A percentile compares a stretch with the other conserved stretches of the same genome.
phyloP scores from a whole-genome alignment of 2,329 filamentous ascomycete genomes.

The Lachnellula suecica region DNA sequence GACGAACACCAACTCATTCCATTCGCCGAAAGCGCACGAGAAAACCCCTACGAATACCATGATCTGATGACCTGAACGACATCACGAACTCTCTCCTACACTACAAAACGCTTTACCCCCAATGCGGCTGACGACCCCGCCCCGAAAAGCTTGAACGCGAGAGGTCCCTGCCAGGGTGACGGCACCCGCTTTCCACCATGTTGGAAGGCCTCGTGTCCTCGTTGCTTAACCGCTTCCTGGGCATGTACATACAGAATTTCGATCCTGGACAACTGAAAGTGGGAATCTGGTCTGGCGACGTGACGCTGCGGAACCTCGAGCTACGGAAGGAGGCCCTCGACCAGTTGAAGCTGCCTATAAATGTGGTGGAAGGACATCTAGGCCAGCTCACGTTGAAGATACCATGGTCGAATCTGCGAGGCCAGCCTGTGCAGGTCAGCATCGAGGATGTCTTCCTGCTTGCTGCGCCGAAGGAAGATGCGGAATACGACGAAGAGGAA shows the following conservation, averaged over 20 bases:
- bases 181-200: conserved; percentile 69
- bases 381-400: conserved; percentile 90
- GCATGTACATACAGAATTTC: conserved; percentile 99
- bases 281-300: conserved; percentile 98
- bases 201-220: conserved; percentile 96
- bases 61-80: conserved; percentile 12
- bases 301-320: conserved; percentile 90
- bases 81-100: neutral
- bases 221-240: conserved; percentile 97
- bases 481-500: conserved; percentile 88
- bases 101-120: conserved; percentile 10
- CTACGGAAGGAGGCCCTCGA: conserved; percentile 93
- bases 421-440: conserved; percentile 89
- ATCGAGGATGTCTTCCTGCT: conserved; percentile 97
- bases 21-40: neutral
- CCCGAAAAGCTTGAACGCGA: conserved; percentile 13
- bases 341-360: conserved; percentile 93
- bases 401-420: conserved; percentile 94
- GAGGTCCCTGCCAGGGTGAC: conserved; percentile 70
- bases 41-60: neutral
- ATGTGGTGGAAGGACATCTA: conserved; percentile 93
- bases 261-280: conserved; percentile 97
- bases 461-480: conserved; percentile 92
- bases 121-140: conserved; percentile 21
- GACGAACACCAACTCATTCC: too few relatives aligned